Conservation (phyloP, 768 basidiomycete genomes). For the Lepiota brunneoincarnata region DNA sequence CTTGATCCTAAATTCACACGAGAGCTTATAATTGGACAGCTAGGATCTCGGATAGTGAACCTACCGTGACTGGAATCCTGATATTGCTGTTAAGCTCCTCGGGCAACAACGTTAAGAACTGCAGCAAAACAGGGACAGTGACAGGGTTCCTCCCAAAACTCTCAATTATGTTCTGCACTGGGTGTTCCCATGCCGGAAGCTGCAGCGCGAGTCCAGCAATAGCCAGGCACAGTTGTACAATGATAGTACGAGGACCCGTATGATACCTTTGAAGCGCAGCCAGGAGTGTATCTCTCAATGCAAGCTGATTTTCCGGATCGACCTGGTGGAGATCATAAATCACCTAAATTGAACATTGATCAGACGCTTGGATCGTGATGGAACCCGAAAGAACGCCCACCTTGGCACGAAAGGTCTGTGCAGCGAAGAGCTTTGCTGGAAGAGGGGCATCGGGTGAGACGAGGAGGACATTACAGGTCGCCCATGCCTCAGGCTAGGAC, state of each 20-base stretch:
- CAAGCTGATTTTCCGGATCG: constrained; percentile 61
- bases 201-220: constrained; percentile 90
- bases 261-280: constrained; percentile 71
- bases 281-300: constrained; percentile 87
- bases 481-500: constrained; percentile 94
- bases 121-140: constrained; percentile 80
- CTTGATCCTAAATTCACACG: constrained; percentile 56
- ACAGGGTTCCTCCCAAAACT: constrained; percentile 80
- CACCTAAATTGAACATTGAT: constrained; percentile 58
- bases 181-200: constrained; percentile 80
- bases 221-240: constrained; percentile 88
- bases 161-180: constrained; percentile 79
- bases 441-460: constrained; percentile 73
- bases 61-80: constrained; percentile 83
- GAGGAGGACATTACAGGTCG: constrained; percentile 89
- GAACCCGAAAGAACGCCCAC: constrained; percentile 40
- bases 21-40: background rate
- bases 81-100: constrained; percentile 86
- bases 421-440: constrained; percentile 89
- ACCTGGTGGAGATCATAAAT: constrained; percentile 94
- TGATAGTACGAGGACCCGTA: constrained; percentile 76
- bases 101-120: constrained; percentile 88
- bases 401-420: constrained; percentile 95
- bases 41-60: constrained; percentile 27
- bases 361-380: constrained; percentile 16